Evolutionary conservation across 148 eudicot genomes (phyloP), one percentile per base, ranked within the genome.

Genomic region (Diospyros lotus): DNA sequence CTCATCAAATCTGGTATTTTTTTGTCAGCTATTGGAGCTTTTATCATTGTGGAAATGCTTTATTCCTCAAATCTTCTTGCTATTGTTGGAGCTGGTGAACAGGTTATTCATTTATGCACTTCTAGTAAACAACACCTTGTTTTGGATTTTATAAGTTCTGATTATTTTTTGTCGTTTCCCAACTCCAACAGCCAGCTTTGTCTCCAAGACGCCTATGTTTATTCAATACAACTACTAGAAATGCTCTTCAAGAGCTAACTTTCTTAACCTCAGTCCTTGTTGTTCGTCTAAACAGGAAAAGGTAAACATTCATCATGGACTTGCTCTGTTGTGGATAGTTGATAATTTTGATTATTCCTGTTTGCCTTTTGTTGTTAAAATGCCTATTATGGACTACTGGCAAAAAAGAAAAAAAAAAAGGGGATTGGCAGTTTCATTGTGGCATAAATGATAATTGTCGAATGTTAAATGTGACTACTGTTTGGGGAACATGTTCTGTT

Each of bases 81-180:
- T 77, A 87, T 95, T 73, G 99, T 95, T 72, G 99, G 99, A 78
- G 99, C 99, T 85, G 99, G 97, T 72, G 93, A 92, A 87, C 99
- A 92, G 96, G 98, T 95, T 58, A 9, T 12, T n/a, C 39, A 39
- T 13, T 59, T 69, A 56, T 60, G 48, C 48, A 15, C 10, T 65
- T 56, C 58, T 15, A 53, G 48, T 41, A 40, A 64, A 40, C 39
- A 46, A 51, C 2, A 15, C 64, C 11, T 40, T 65, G 9, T 61
- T 4, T 4, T 52, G 40, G 9, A 2, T 39, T 73, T 64, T 70
- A 6, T 14, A 43, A n/a, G 4, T 61, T 73, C 68, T 14, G 44
- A 73, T 18, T 65, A 43, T 6, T 46, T 77, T 52, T 51, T 15
- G 55, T 80, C 38, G 40, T 71, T 76, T 58, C 76, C 41, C 78